Evolutionary conservation across 2,329 filamentous ascomycete species (phyloP).

Genomic region (Amauroascus niger): DNA sequence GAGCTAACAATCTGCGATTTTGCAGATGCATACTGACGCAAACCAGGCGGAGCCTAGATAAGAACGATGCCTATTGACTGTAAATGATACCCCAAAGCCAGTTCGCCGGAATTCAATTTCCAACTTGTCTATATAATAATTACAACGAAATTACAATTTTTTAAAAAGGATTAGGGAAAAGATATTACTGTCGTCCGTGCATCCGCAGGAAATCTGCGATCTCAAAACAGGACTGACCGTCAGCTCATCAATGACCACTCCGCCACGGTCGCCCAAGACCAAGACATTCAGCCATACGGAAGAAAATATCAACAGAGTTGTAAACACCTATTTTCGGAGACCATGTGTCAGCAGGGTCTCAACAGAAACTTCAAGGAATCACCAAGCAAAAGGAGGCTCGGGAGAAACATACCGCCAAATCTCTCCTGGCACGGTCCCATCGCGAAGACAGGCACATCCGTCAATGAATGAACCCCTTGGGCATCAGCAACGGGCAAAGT

Average conservation of each 20-base stretch:
- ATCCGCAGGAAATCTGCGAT: background rate
- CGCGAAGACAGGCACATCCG: slow-evolving; percentile 69
- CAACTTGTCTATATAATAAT: background rate
- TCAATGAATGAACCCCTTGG: slow-evolving; percentile 66
- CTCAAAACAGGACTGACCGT: background rate
- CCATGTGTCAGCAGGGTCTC: background rate
- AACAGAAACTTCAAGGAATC: no score
- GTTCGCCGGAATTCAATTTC: background rate
- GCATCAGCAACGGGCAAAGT: slow-evolving; percentile 55
- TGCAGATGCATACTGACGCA: slow-evolving; percentile 12
- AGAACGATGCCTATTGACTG: background rate
- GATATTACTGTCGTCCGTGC: background rate
- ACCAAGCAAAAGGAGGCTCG: background rate
- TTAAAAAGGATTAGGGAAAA: background rate
- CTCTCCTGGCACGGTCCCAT: slow-evolving; percentile 67
- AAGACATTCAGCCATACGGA: slow-evolving; percentile 33
- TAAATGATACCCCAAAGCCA: slow-evolving; percentile 2
- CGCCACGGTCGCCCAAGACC: slow-evolving; percentile 20
- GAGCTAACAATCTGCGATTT: background rate
- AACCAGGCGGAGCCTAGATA: background rate
- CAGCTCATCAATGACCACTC: background rate
- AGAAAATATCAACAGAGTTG: slow-evolving; percentile 35
- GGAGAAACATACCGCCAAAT: slow-evolving; percentile 51
- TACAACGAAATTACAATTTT: slow-evolving; percentile 2
- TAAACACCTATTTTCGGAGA: slow-evolving; percentile 22